A percentile compares a stretch with the other conserved stretches of the same genome.
phyloP scores from a whole-genome alignment of 2,329 filamentous ascomycete species.

The Pleurostoma richardsiae region DNA sequence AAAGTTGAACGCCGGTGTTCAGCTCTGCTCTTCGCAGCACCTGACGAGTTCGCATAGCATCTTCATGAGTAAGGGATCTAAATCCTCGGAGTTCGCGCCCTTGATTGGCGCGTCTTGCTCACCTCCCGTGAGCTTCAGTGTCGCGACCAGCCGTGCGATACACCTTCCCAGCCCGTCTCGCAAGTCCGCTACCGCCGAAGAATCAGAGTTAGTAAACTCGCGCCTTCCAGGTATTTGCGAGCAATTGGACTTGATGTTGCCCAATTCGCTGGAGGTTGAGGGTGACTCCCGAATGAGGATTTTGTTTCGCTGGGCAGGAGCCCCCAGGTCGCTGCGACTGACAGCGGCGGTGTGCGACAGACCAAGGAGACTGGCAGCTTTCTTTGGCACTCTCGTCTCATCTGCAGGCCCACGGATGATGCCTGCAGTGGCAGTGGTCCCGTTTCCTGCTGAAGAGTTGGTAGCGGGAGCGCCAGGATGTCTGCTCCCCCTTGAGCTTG shows the following conservation, averaged over 20 bases:
- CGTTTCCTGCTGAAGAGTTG: constrained; percentile 5
- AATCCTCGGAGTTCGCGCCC: constrained; percentile 10
- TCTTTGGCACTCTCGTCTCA: constrained; percentile 35
- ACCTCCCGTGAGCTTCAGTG: constrained; percentile 27
- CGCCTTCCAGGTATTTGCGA: too few relatives aligned
- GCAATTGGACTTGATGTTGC: constrained; percentile 3
- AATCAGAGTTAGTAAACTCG: constrained; percentile 11
- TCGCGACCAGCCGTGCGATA: constrained; percentile 44
- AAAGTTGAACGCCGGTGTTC: background rate
- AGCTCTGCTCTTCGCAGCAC: constrained; percentile 26
- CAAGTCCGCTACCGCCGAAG: constrained; percentile 35
- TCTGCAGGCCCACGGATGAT: constrained; percentile 2
- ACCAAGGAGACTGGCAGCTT: constrained; percentile 47
- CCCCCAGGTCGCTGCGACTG: constrained; percentile 6
- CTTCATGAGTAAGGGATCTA: constrained; percentile 31
- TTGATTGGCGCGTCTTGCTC: constrained; percentile 5
- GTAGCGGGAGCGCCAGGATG: constrained; percentile 15
- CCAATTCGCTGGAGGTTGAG: constrained; percentile 1
- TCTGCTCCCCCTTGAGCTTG: constrained; percentile 7
- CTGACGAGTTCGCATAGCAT: constrained; percentile 36
- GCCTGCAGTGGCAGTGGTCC: background rate
- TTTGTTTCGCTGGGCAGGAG: background rate
- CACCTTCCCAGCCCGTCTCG: constrained; percentile 45
- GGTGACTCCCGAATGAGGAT: background rate
- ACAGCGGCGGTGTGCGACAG: constrained; percentile 23